These are phyloP conservation scores for Mycosphaerella arachidis DNA, from an alignment of 2,329 filamentous ascomycete genomes.

Conservation along the genomic window DNA sequence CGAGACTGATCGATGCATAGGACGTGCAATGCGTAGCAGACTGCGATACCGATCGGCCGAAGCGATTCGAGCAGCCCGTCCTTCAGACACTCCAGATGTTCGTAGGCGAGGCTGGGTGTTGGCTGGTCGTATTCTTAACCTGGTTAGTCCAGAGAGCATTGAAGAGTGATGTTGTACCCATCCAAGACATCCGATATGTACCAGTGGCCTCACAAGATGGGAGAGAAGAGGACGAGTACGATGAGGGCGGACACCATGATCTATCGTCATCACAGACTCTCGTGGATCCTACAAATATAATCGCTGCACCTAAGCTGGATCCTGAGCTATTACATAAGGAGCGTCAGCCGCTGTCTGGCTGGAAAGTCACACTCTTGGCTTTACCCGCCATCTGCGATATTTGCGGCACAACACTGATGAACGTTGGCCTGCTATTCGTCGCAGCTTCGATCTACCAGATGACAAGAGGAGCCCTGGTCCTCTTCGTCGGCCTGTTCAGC, in stretches of 20 bases:
- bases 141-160: slow-evolving; percentile 54
- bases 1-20: slow-evolving; percentile 41
- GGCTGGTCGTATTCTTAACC: slow-evolving; percentile 76
- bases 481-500: slow-evolving; percentile 94
- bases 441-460: slow-evolving; percentile 98
- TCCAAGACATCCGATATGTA: slow-evolving; percentile 26
- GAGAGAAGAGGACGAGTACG: slow-evolving; percentile 35
- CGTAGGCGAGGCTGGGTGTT: slow-evolving; percentile 90
- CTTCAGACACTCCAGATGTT: slow-evolving; percentile 98
- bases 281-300: slow-evolving; percentile 37
- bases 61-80: slow-evolving; percentile 87
- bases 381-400: slow-evolving; percentile 92
- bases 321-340: slow-evolving; percentile 44
- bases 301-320: slow-evolving; percentile 52
- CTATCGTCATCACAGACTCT: slow-evolving; percentile 33
- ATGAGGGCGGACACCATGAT: slow-evolving; percentile 42
- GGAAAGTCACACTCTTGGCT: slow-evolving; percentile 68
- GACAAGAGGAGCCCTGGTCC: slow-evolving; percentile 88
- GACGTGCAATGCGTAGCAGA: slow-evolving; percentile 96
- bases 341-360: slow-evolving; percentile 59
- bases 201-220: slow-evolving; percentile 27
- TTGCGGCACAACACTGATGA: slow-evolving; percentile 93
- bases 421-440: slow-evolving; percentile 87
- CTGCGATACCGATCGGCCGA: slow-evolving; percentile 68
- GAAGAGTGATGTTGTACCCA: slow-evolving; percentile 10